Evolutionary conservation across 2,329 filamentous ascomycete genomes (phyloP), one percentile per base, ranked within the genome.

Genomic region (Stylonectria norvegica): DNA sequence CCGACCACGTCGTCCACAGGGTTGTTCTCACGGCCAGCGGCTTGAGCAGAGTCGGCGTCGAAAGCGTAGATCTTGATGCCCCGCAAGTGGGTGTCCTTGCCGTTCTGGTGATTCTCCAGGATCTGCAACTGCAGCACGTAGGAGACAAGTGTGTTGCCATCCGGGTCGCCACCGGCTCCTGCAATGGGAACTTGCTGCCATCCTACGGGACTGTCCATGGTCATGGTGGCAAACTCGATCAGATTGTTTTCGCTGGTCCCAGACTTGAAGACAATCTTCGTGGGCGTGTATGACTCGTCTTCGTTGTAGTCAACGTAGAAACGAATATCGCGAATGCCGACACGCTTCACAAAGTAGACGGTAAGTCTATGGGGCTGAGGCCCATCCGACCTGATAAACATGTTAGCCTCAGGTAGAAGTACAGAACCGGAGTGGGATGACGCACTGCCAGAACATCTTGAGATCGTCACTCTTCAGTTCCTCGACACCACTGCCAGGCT

Each of bases 51-150:
- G 44, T 78, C 75, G 19, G 70, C 67, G 46, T 78, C 74, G 14
- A 78, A 67, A 1, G 78, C 78, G 51, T 80, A 98, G 8, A 97
- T 85, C 68, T 95, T 94, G 63, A 98, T 78, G 2, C 89, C 91
- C 12, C 93, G 78, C 17, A 98, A 77, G 71, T 98, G 93, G n/a
- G 93, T 98, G 62, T 98, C 93, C 64, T 98, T 98, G 49, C 93
- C 93, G 63, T 98, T 98, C 67, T 98, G 93, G 63, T 98, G 93
- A 60, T 98, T 98, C 68, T 97, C 93, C 36, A 91, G 78, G 34
- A 98, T 84, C 52, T 86, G 83, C 58, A 97, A 83, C 64, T 97
- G 90, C 19, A 98, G 75, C 20, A 97, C 80, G 68, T 91, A 95
- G 12, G 87, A 89, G 45, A 90, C 81, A 14, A 97, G 77, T 1